phyloP scores from a whole-genome alignment of 2,329 filamentous ascomycete genomes.

The Diaporthe sp. region DNA sequence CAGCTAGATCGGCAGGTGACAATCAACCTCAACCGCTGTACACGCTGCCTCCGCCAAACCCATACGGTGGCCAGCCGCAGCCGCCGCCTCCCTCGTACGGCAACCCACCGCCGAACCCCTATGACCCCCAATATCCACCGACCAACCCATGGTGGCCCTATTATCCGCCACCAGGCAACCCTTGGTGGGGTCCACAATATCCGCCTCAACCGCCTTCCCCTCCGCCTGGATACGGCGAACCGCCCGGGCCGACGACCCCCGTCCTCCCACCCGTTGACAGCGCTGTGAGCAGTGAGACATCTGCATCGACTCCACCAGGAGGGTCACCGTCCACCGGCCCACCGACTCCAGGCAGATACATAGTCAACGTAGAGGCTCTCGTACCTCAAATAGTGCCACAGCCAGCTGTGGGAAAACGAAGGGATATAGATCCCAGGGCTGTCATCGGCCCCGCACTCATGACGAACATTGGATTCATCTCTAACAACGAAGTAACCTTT shows the following conservation, averaged over 20 bases:
- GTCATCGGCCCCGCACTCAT: background rate
- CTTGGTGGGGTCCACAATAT: background rate
- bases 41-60: background rate
- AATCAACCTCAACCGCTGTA: background rate
- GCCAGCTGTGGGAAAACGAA: background rate
- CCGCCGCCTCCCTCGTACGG: background rate
- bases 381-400: background rate
- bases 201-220: background rate
- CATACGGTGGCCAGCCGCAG: background rate
- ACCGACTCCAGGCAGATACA: background rate
- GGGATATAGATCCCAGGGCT: background rate
- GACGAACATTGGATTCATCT: background rate
- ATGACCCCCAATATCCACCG: background rate
- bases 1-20: background rate
- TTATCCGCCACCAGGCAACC: background rate
- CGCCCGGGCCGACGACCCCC: background rate
- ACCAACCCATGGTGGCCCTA: background rate
- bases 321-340: background rate
- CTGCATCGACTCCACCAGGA: background rate
- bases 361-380: slow-evolving; percentile 6
- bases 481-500: background rate
- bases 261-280: background rate
- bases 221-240: background rate
- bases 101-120: background rate
- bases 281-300: background rate